These are phyloP conservation scores for Hypomontagnella monticulosa DNA, from an alignment of 495 filamentous ascomycete species.

Conservation along the genomic window DNA sequence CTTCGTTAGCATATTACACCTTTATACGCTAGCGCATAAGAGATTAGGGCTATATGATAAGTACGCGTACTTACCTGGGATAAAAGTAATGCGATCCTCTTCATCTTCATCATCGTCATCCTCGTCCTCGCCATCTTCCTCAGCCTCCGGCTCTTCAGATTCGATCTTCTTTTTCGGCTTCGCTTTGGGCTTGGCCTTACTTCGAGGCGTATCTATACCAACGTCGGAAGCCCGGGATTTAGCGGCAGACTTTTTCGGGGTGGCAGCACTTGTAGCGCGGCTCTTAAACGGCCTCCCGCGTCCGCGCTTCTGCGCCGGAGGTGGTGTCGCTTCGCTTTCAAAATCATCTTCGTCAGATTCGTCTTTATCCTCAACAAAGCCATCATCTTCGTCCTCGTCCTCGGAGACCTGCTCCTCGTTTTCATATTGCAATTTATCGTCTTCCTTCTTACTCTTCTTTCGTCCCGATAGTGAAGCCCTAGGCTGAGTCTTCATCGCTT, in stretches of 20 bases:
- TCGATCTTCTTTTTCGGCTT: conserved; percentile 20
- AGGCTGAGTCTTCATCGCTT: conserved; percentile 22
- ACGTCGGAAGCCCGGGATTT: conserved; percentile 9
- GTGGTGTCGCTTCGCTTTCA: conserved; percentile 37
- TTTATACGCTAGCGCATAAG: background rate
- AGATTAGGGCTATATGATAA: background rate
- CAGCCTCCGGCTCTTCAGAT: conserved; percentile 28
- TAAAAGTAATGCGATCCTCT: conserved; percentile 59
- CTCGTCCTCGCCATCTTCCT: conserved; percentile 39
- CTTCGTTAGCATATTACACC: conserved; percentile 8
- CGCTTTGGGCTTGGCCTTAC: conserved; percentile 8
- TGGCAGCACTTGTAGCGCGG: conserved; percentile 8
- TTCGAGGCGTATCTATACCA: background rate
- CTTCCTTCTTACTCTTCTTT: conserved; percentile 6
- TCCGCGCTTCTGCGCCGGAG: conserved; percentile 25
- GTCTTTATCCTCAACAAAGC: conserved; percentile 37
- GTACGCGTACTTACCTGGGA: conserved; percentile 51
- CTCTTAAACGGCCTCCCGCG: conserved; percentile 37
- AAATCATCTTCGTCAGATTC: conserved; percentile 34
- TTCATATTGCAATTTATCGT: conserved; percentile 39
- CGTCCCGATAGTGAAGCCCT: conserved; percentile 1
- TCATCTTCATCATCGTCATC: conserved; percentile 52
- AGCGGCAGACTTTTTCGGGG: conserved; percentile 11
- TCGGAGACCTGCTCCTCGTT: conserved; percentile 32
- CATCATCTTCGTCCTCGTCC: conserved; percentile 41